Evolutionary conservation across 495 filamentous ascomycete species (phyloP).

Genomic region (Rhizodiscina lignyota): DNA sequence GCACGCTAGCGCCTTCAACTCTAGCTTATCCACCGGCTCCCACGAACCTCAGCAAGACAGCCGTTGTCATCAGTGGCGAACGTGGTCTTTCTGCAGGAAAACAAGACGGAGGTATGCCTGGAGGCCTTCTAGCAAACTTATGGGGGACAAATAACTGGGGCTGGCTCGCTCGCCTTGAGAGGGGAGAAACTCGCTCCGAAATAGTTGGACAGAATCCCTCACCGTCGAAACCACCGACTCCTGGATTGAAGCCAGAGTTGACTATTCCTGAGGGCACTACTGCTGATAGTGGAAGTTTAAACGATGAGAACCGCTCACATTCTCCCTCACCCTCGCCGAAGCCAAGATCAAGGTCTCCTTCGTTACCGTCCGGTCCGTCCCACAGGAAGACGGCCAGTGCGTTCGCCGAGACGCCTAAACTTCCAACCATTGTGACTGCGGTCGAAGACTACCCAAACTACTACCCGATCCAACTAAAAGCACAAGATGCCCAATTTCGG

Average conservation of each 20-base stretch:
- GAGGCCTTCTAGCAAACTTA: constrained; percentile 75
- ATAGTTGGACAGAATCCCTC: neutral
- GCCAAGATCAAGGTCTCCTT: neutral
- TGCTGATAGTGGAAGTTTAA: constrained; percentile 1
- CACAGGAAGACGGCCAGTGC: constrained; percentile 77
- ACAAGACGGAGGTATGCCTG: constrained; percentile 56
- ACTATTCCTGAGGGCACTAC: constrained; percentile 1
- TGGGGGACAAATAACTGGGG: constrained; percentile 84
- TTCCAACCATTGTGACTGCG: constrained; percentile 19
- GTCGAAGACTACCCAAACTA: constrained; percentile 53
- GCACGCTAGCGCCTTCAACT: constrained; percentile 65
- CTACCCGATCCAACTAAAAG: constrained; percentile 69
- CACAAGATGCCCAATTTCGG: constrained; percentile 85
- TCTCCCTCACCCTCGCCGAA: no score
- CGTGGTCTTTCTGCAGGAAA: constrained; percentile 35
- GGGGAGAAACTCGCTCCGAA: constrained; percentile 26
- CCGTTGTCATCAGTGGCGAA: constrained; percentile 67
- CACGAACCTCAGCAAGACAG: constrained; percentile 75
- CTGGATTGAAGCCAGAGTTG: constrained; percentile 4
- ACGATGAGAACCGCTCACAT: no score
- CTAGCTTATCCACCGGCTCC: constrained; percentile 72
- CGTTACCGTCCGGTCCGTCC: neutral
- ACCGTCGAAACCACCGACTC: neutral
- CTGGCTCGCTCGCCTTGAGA: constrained; percentile 48
- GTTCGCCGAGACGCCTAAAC: neutral